Evolutionary conservation across 192 early-diverging fungal species (phyloP).

Genomic region (Backusella circina): DNA sequence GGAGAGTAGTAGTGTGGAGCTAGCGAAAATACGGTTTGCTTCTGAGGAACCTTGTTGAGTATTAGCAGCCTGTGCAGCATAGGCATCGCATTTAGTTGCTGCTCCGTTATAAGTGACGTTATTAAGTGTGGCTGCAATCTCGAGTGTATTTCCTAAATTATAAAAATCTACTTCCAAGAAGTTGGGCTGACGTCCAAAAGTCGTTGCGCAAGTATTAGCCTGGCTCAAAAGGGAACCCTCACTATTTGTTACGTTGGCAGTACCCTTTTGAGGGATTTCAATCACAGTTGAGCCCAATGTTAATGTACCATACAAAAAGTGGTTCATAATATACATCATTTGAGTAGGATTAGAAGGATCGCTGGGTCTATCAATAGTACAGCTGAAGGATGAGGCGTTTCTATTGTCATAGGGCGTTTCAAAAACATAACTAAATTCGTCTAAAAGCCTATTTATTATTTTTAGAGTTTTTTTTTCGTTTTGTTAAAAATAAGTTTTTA

Average conservation of each 20-base stretch:
- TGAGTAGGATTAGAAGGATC: slow-evolving; percentile 16
- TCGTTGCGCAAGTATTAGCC: slow-evolving; percentile 46
- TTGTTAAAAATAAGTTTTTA: slow-evolving; percentile 6
- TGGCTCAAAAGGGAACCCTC: slow-evolving; percentile 48
- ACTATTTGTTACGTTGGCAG: slow-evolving; percentile 52
- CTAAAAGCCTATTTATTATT: slow-evolving; percentile 45
- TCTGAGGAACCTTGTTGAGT: not conserved
- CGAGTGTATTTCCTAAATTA: slow-evolving; percentile 45
- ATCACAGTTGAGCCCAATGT: slow-evolving; percentile 26
- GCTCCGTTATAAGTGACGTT: slow-evolving; percentile 18
- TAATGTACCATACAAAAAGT: slow-evolving; percentile 59
- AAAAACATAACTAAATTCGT: slow-evolving; percentile 63
- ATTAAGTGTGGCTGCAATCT: slow-evolving; percentile 23
- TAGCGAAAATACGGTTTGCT: not conserved
- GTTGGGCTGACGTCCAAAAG: slow-evolving; percentile 54
- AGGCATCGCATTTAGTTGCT: slow-evolving; percentile 6
- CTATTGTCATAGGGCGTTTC: slow-evolving; percentile 66
- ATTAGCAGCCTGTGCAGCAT: not conserved
- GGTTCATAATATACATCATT: slow-evolving; percentile 72
- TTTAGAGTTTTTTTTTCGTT: too few relatives aligned
- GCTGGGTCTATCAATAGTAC: slow-evolving; percentile 53
- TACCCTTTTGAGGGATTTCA: slow-evolving; percentile 50
- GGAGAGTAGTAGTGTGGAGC: not conserved
- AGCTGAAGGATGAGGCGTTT: slow-evolving; percentile 47
- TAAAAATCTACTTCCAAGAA: slow-evolving; percentile 77